Conservation (phyloP, 164 flowering plant genomes). For the Houttuynia cordata region DNA sequence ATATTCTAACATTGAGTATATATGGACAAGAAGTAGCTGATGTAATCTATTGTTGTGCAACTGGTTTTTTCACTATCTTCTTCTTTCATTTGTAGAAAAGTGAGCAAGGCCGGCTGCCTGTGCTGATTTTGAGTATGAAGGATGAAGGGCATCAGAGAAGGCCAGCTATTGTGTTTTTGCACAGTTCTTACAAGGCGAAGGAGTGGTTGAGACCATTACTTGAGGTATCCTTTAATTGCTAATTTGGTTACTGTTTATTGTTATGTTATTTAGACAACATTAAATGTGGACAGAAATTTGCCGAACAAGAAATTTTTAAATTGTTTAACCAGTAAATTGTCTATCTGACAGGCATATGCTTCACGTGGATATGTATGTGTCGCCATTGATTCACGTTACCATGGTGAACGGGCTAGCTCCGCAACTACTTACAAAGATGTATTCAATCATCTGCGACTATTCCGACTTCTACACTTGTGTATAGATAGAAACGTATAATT, state of each 20-base stretch:
- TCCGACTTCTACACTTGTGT: too few relatives aligned
- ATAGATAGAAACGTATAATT: too few relatives aligned
- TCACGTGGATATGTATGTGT: conserved; percentile 84
- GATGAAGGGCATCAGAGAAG: conserved; percentile 30
- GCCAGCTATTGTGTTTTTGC: conserved; percentile 84
- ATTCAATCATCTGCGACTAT: neutral
- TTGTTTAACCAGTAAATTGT: neutral
- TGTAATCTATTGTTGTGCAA: neutral
- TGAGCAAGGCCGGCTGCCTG: conserved; percentile 87
- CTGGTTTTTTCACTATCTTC: neutral
- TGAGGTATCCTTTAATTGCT: conserved; percentile 33
- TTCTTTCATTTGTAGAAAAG: conserved; percentile 34
- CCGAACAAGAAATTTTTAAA: too few relatives aligned
- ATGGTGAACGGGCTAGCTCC: conserved; percentile 83
- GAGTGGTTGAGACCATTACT: conserved; percentile 94
- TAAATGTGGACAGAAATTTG: too few relatives aligned
- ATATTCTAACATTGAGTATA: too few relatives aligned
- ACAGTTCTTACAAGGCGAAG: conserved; percentile 77
- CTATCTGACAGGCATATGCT: conserved; percentile 74
- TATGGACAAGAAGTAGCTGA: too few relatives aligned
- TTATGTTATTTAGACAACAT: too few relatives aligned
- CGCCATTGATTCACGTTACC: conserved; percentile 94
- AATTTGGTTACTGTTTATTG: too few relatives aligned
- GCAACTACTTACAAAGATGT: conserved; percentile 71
- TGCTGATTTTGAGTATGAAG: conserved; percentile 65